Base-by-base conservation (phyloP, 768 basidiomycete species). In the Amyloporia xantha region DNA sequence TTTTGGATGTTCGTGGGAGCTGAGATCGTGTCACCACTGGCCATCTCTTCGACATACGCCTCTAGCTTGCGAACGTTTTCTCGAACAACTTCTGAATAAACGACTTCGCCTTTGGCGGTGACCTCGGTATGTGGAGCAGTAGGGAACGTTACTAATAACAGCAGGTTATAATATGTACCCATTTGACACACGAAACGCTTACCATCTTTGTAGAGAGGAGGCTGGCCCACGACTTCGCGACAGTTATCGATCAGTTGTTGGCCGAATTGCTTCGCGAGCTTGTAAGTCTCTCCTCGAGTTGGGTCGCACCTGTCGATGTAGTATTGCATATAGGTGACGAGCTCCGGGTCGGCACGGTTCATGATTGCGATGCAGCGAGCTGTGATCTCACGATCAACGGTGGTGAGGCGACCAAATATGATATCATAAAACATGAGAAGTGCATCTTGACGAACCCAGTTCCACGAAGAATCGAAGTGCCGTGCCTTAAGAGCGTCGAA, bases 381-480 rank as follows among this genome's bases (percentile, higher is more conserved):
- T 11, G 96, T 96, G 66, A 94, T 92, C 64, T 95, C 92, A 45
- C 92, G 87, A 62, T 97, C 93, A 55, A 97, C 89, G 15, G 91
- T 92, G 20, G 86, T 93, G 48, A 96, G 79, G 39, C 86, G 84
- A 41, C 96, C 96, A 57, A 93, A 92, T 59, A 99, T 92, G 69
- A 99, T 96, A 66, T 98, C 95, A 68, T 94, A 97, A 72, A 84
- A 98, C 91, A 99, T 94, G 51, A 91, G 72, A 23, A 98, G 74
- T 13, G 93, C 91, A 53, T 96, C 94, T 70, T 99, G 96, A 52
- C 95, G 85, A 39, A 87, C 95, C 96, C 96, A 99, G 64, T 99
- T 99, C 96, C 95, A 99, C 5, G 88, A 92, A 2, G 95, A 98
- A 64, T 98, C 94, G 74, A 99, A 98, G 63, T 86, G 93, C 40